A percentile compares a stretch with the other conserved stretches of the same genome.
Evolutionary conservation across 768 basidiomycete species (phyloP).

Genomic region (Suillus plorans): DNA sequence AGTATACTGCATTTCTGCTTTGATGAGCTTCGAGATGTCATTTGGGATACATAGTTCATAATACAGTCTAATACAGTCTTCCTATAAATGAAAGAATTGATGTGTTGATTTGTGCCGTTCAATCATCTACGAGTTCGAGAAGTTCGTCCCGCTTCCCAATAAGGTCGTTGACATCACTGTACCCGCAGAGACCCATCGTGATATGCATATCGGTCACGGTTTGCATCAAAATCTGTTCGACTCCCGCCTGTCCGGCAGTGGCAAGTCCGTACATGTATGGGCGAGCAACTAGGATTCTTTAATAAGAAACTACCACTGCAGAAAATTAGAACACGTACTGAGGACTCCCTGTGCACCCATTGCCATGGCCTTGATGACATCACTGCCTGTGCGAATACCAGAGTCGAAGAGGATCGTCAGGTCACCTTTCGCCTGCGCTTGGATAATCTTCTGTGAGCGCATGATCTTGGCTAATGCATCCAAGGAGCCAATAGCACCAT

Average conservation of each 20-base stretch:
- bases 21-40: neutral
- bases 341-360: conserved; percentile 83
- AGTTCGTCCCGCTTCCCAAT: conserved; percentile 47
- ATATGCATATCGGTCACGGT: conserved; percentile 69
- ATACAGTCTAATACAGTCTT: neutral
- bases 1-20: neutral
- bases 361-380: conserved; percentile 83
- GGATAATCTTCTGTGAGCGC: conserved; percentile 55
- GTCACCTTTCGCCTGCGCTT: conserved; percentile 59
- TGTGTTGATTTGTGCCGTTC: neutral
- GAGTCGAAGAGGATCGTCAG: conserved; percentile 68
- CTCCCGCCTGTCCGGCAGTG: conserved; percentile 68
- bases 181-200: conserved; percentile 64
- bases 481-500: conserved; percentile 77
- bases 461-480: conserved; percentile 71
- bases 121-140: conserved; percentile 11
- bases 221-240: conserved; percentile 69
- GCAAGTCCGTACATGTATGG: conserved; percentile 74
- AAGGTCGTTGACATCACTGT: conserved; percentile 56
- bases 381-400: conserved; percentile 80
- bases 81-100: neutral
- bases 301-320: neutral
- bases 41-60: neutral
- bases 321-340: conserved; percentile 41
- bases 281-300: conserved; percentile 54